These are phyloP conservation scores for Rhexocercosporidium sp. DNA, from an alignment of 2,329 filamentous ascomycete species.

Conservation along the genomic window DNA sequence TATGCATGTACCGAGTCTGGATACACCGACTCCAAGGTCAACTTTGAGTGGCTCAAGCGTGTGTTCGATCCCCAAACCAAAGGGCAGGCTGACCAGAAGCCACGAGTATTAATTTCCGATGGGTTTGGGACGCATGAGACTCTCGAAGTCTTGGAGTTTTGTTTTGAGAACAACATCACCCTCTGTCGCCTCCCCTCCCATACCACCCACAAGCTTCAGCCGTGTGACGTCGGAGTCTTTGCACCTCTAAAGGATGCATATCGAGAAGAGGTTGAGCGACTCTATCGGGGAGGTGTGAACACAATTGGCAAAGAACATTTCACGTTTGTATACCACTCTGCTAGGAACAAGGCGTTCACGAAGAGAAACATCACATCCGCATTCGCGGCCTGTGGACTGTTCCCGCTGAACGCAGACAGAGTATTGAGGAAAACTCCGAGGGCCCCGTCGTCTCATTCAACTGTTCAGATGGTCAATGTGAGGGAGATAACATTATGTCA, in stretches of 20 bases:
- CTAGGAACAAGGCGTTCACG: conserved; percentile 26
- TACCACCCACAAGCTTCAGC: conserved; percentile 37
- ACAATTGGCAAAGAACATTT: conserved; percentile 34
- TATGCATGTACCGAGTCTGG: conserved; percentile 36
- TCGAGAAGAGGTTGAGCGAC: conserved; percentile 33
- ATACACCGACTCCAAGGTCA: conserved; percentile 43
- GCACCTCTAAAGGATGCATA: conserved; percentile 34
- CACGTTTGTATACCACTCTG: conserved; percentile 31
- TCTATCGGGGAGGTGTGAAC: conserved; percentile 32
- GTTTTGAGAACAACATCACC: conserved; percentile 37
- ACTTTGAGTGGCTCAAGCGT: conserved; percentile 40
- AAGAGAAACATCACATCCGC: conserved; percentile 41
- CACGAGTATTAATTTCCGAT: conserved; percentile 44
- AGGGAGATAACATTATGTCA: conserved; percentile 13
- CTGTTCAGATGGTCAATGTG: conserved; percentile 10
- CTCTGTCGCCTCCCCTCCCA: conserved; percentile 33
- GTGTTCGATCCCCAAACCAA: conserved; percentile 45
- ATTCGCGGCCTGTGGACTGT: conserved; percentile 32
- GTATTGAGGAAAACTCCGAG: conserved; percentile 22
- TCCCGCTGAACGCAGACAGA: conserved; percentile 24
- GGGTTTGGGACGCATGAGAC: conserved; percentile 45
- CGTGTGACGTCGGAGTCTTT: conserved; percentile 36
- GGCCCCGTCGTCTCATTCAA: conserved; percentile 8
- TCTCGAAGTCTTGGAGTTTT: conserved; percentile 40
- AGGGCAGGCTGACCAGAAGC: conserved; percentile 39